Percentiles rank a stretch among this genome's conserved stretches.
Conservation (phyloP, 352 stramenopile species). For the Globisporangium apiculatum region DNA sequence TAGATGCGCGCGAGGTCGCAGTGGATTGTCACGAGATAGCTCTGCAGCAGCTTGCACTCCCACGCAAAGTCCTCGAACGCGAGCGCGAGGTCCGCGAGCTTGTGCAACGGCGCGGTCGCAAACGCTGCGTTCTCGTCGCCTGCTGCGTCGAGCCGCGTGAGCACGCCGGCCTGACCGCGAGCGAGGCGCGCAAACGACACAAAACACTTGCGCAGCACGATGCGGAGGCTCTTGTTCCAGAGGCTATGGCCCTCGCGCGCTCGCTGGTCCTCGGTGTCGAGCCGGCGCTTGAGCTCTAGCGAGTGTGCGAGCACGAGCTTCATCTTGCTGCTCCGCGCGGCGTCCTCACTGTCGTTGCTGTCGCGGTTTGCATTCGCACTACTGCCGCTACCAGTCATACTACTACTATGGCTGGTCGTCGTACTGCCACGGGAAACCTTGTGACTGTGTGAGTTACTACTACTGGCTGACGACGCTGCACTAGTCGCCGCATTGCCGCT, state of each 20-base stretch:
- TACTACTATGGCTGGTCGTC: neutral
- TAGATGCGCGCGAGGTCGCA: conserved; percentile 75
- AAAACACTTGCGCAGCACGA: conserved; percentile 78
- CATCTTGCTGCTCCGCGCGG: conserved; percentile 40
- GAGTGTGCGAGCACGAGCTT: conserved; percentile 68
- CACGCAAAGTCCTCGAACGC: conserved; percentile 61
- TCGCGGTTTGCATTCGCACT: neutral
- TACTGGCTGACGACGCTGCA: too few species aligned
- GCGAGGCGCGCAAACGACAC: conserved; percentile 58
- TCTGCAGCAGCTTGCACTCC: conserved; percentile 71
- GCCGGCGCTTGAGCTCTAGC: conserved; percentile 60
- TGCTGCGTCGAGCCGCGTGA: conserved; percentile 37
- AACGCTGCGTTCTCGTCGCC: conserved; percentile 62
- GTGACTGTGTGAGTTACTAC: too few species aligned
- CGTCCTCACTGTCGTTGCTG: conserved; percentile 12
- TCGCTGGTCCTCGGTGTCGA: conserved; percentile 52
- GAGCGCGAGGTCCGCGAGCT: conserved; percentile 42
- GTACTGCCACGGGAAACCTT: too few species aligned
- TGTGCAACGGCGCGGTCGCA: conserved; percentile 34
- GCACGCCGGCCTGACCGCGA: conserved; percentile 51
- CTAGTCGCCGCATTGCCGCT: neutral
- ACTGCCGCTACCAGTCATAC: neutral
- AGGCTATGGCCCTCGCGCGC: conserved; percentile 54
- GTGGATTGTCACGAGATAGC: conserved; percentile 55
- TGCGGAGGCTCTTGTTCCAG: conserved; percentile 62